Conservation (phyloP, 2,329 filamentous ascomycete species). For the Colletotrichum cordylinicola region DNA sequence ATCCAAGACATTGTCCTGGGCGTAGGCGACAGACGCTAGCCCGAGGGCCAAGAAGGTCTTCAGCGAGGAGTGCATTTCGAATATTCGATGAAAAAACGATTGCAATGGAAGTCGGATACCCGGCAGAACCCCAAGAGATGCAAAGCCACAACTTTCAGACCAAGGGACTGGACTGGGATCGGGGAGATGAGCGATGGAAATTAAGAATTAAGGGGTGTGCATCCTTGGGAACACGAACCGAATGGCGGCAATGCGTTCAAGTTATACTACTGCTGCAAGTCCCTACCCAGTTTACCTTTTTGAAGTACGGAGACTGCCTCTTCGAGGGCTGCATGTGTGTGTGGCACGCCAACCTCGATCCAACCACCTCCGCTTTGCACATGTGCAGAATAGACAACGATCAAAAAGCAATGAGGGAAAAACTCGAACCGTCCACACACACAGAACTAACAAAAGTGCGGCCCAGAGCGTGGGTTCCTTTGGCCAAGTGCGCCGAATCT, state of each 20-base stretch:
- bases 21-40: neutral
- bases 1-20: constrained; percentile 12
- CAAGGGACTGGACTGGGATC: neutral
- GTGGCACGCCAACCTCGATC: neutral
- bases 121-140: neutral
- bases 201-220: constrained; percentile 5
- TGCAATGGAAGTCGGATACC: neutral
- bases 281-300: neutral
- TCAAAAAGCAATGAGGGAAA: neutral
- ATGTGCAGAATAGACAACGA: neutral
- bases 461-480: neutral
- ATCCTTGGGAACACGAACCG: neutral
- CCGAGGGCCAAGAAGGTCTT: constrained; percentile 7
- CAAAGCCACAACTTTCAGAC: neutral
- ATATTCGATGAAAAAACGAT: neutral
- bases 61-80: neutral
- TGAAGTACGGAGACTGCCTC: neutral
- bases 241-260: neutral
- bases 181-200: neutral
- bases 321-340: neutral
- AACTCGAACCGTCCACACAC: neutral
- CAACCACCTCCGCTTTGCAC: constrained; percentile 3
- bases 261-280: constrained; percentile 8
- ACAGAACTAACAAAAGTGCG: neutral
- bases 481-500: neutral